These are phyloP conservation scores for Penicillium sp. DNA, from an alignment of 2,329 filamentous ascomycete genomes.

Conservation along the genomic window DNA sequence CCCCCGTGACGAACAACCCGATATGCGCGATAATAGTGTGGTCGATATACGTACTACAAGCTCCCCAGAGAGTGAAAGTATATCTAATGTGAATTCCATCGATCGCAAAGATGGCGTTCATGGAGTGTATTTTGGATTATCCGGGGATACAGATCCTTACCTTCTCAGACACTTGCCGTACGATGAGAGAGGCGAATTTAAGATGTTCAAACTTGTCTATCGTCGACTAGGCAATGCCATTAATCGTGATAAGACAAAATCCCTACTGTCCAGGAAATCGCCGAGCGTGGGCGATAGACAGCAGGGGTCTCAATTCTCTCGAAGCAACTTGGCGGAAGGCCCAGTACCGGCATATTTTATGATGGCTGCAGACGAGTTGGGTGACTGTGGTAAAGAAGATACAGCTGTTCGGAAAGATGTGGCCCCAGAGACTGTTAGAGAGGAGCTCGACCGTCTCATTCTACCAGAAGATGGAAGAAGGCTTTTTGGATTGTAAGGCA, in stretches of 20 bases:
- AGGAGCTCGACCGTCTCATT: not conserved
- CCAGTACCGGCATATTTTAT: not conserved
- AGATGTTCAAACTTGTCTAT: not conserved
- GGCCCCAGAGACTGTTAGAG: not conserved
- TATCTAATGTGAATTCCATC: not conserved
- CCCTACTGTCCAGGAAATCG: no score
- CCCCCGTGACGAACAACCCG: no score
- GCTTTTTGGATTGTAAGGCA: not conserved
- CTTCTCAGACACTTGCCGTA: not conserved
- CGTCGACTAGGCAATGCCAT: not conserved
- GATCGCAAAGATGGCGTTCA: not conserved
- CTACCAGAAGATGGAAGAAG: not conserved
- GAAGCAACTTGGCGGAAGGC: not conserved
- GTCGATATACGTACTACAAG: not conserved
- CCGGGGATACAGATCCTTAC: not conserved
- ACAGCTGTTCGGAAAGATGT: not conserved
- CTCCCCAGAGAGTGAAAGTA: not conserved
- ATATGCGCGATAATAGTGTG: no score
- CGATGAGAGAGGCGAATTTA: not conserved
- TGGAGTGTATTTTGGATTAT: not conserved
- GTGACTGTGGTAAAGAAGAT: not conserved
- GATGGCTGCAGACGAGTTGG: conserved; percentile 1
- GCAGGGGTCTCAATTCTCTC: not conserved
- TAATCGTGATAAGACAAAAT: not conserved
- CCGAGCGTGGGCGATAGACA: no score